A percentile compares a stretch with the other conserved stretches of the same genome.
Evolutionary conservation across 148 eudicot genomes (phyloP).

Genomic region (Rhododendron ovatum): DNA sequence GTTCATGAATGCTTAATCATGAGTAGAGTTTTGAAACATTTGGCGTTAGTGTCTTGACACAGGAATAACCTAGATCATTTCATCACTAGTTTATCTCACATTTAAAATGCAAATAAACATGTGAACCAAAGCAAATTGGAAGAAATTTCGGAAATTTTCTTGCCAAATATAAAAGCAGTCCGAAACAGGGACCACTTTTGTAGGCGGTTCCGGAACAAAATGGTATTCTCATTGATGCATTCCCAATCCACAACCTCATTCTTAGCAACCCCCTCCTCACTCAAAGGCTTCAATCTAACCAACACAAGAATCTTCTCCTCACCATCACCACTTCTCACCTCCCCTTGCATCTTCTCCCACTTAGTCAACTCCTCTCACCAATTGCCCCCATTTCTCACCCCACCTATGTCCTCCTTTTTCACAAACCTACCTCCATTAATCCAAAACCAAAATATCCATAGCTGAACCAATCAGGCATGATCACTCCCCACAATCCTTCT

Average conservation of each 20-base stretch:
- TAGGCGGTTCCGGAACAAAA: conserved; percentile 50
- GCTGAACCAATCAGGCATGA: conserved; percentile 17
- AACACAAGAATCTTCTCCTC: conserved; percentile 73
- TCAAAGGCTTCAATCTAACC: conserved; percentile 75
- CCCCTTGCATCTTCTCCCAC: conserved; percentile 39
- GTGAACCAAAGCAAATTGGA: not conserved
- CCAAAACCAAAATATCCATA: conserved; percentile 10
- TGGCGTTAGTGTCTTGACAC: not conserved
- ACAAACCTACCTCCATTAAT: conserved; percentile 16
- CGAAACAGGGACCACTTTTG: conserved; percentile 53
- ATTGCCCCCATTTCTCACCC: conserved; percentile 39
- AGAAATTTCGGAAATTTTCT: not conserved
- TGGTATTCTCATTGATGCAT: conserved; percentile 55
- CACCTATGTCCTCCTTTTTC: not conserved
- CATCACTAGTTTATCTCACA: not conserved
- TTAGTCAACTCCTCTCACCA: conserved; percentile 34
- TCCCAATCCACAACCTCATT: conserved; percentile 78
- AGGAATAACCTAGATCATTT: not conserved
- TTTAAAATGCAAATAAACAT: not conserved
- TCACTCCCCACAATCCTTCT: conserved; percentile 3
- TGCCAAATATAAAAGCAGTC: conserved; percentile 64
- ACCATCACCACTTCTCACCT: conserved; percentile 32
- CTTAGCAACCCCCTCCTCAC: conserved; percentile 44
- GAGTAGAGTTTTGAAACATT: not conserved
- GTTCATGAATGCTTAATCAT: not conserved